phyloP scores from a whole-genome alignment of 352 stramenopile genomes.

The Phytophthora hybrid region DNA sequence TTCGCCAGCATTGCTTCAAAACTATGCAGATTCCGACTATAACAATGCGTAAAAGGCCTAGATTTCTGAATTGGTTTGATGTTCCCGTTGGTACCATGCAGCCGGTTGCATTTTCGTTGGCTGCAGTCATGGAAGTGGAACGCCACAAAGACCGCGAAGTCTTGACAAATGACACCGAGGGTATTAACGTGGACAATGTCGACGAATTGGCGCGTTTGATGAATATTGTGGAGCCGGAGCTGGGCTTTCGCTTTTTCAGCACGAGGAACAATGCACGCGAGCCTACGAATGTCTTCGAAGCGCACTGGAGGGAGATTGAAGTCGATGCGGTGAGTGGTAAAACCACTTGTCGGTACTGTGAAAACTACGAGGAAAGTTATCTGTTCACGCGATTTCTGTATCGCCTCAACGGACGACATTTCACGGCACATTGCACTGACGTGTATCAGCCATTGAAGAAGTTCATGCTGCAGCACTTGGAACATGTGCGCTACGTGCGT shows the following conservation, averaged over 20 bases:
- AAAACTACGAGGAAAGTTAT: not conserved
- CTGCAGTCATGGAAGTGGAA: not conserved
- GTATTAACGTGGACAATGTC: conserved; percentile 2
- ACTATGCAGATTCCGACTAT: not conserved
- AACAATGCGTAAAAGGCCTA: not conserved
- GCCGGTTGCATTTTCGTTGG: conserved; percentile 12
- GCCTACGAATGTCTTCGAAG: not conserved
- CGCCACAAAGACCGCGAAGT: not conserved
- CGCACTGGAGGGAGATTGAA: conserved; percentile 10
- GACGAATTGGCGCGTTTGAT: conserved; percentile 1
- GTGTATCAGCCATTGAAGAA: conserved; percentile 20
- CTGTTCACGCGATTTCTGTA: not conserved
- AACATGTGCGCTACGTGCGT: conserved; percentile 12
- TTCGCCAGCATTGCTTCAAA: conserved; percentile 10
- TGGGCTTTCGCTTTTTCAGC: conserved; percentile 7
- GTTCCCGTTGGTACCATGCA: conserved; percentile 3
- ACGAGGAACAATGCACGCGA: not conserved
- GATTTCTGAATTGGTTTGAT: not conserved
- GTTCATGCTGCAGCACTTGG: conserved; percentile 14
- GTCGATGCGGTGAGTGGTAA: not conserved
- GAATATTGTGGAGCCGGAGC: conserved; percentile 2
- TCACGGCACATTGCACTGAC: not conserved
- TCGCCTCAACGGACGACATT: not conserved
- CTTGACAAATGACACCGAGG: not conserved
- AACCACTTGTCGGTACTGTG: conserved; percentile 13